Evolutionary conservation across 139 green algal species (phyloP), one percentile per base, ranked within the genome.

Genomic region (Closterium sp.): DNA sequence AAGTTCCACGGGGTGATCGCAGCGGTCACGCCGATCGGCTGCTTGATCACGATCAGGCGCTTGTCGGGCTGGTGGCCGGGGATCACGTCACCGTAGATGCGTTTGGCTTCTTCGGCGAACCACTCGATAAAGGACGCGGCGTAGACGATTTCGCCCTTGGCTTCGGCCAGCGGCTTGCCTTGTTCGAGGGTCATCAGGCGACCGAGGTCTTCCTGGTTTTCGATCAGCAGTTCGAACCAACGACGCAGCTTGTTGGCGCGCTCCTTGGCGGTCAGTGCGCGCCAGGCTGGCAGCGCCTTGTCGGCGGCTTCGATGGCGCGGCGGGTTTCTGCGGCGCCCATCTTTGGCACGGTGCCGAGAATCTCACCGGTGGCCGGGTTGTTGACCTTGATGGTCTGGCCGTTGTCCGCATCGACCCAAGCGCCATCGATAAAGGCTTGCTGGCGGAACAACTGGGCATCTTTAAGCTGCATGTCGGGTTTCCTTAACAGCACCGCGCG

Each of bases 1-100:
- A 98, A 97, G 93, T 98, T 99, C 97, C 98, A 99, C 76, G 98
- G 98, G 2, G 97, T 99, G 94, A 99, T 98, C 31, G 97, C 97
- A 0, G 84, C 98, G 43, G 98, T 96, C 35, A 99, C 97, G 0
- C 97, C 97, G 28, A 99, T 94, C 30, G 98, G 97, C 96, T 99
- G 96, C n/a, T 85, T 92, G 69, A 94, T 85, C 7, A 94, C 88
- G 69, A 98, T 21, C 91, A 97, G 96, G 25, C 96, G 95, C 81
- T 92, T 93, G 88, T 95, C 89, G 6, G 90, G 28, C 35, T 35
- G 34, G 5, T 88, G 86, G 5, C 95, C 23, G 76, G 88, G 84
- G 9, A 95, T 92, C 88, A 95, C 87, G 38, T 97, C 96, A 1
- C 96, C 96, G 85, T 95, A 91, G 2, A 96, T 85, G 19, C 96